Evolutionary conservation across 2,329 filamentous ascomycete genomes (phyloP), one percentile per base, ranked within the genome.

Genomic region (Botrytis elliptica): DNA sequence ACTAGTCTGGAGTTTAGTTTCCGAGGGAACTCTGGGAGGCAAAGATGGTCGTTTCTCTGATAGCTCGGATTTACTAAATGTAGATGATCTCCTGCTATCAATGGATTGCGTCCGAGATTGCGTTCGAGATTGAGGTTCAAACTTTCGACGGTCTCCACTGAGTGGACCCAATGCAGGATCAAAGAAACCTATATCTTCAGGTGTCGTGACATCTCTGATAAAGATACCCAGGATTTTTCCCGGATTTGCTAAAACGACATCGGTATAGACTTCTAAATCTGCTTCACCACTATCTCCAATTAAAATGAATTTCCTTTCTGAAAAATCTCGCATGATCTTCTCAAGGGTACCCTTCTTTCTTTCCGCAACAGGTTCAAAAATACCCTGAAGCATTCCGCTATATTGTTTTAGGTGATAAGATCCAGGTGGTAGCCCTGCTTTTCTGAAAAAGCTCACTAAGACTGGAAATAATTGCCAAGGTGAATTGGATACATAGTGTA

Each of bases 401-500:
- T 99, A 99, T 77, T 97, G 94, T 82, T 99, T 99, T 77, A 99
- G 83, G 81, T 99, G 97, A 77, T 98, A 93, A 0, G 95, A 98
- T 0, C 96, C 97, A 0, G 89, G 89, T 0, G 96, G 96, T 1
- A 99, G 84, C 1, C 92, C 92, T 10, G 93, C 92, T 59, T 92
- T 83, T 76, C 91, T 90, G 82, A 98, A 97, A 81, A 92, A 99
- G 71, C 89, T 93, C 8, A 93, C 92, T 18, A 99, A 85, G 3
- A 98, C 90, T 0, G 96, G 96, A 79, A 93, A 99, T 10, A 99
- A 87, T 81, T 99, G 97, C 97, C 97, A 99, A 0, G 96, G 96
- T 69, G 95, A 97, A 83, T 99, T 99, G n/a, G 96, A 99, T 77
- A 97, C 97, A 82, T 99, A 99, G 81, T 99, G 97, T 70, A 99